Percentiles rank a stretch among this genome's conserved stretches.
Conservation (phyloP, 768 basidiomycete genomes). For the Tubosaeta sp. region DNA sequence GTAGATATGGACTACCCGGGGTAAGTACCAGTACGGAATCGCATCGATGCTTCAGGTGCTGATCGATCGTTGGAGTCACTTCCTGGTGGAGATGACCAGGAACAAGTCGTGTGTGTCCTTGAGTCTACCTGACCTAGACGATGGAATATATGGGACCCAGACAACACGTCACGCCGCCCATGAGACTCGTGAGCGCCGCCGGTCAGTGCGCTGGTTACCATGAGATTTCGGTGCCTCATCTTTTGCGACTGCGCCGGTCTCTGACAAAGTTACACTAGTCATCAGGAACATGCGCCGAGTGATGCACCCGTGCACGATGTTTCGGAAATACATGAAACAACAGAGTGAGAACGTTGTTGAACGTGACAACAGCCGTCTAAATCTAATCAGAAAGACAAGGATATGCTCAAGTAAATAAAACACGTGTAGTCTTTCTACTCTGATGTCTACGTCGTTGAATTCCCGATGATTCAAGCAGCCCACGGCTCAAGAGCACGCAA, state of each 20-base stretch:
- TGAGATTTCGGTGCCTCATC: background rate
- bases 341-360: background rate
- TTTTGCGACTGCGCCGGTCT: background rate
- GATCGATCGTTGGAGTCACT: too few relatives aligned
- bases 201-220: too few relatives aligned
- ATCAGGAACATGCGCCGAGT: background rate
- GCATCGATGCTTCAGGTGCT: too few relatives aligned
- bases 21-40: too few relatives aligned
- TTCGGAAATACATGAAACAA: background rate
- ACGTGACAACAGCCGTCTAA: background rate
- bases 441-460: background rate
- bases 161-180: too few relatives aligned
- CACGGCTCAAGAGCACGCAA: background rate
- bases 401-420: background rate
- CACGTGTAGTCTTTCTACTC: background rate
- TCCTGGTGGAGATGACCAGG: too few relatives aligned
- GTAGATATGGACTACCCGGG: too few relatives aligned
- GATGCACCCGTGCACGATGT: background rate
- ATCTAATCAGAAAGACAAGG: background rate
- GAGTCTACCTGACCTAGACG: too few relatives aligned
- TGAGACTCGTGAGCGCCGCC: too few relatives aligned
- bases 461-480: background rate
- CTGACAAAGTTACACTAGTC: background rate
- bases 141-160: too few relatives aligned
- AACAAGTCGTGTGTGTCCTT: too few relatives aligned